Evolutionary conservation across 169 alveolate species (phyloP).

Genomic region (Eimeria necatrix): DNA sequence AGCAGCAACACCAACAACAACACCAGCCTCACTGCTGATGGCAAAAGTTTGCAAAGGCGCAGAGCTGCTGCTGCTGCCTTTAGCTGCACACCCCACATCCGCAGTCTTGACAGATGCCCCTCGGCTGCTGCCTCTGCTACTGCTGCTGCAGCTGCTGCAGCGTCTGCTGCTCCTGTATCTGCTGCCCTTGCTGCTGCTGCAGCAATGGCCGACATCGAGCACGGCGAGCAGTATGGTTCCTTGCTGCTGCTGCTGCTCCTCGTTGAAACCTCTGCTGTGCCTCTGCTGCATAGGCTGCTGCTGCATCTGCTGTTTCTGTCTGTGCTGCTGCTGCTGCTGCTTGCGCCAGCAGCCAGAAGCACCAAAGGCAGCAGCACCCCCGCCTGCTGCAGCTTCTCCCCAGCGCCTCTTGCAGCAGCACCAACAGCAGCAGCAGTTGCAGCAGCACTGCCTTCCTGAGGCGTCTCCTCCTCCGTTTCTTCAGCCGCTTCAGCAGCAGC

Average conservation of each 20-base stretch:
- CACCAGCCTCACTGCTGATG: neutral
- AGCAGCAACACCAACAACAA: neutral
- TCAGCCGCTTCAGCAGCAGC: conserved; percentile 20
- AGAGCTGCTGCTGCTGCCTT: conserved; percentile 59
- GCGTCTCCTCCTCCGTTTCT: neutral
- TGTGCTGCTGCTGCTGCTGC: conserved; percentile 50
- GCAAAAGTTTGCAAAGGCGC: neutral
- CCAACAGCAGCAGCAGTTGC: neutral
- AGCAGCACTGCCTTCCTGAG: neutral
- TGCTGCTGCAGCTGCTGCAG: conserved; percentile 12
- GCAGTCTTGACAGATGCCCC: conserved; percentile 41
- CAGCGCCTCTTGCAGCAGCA: conserved; percentile 24
- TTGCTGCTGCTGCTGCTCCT: conserved; percentile 40
- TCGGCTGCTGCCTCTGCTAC: neutral
- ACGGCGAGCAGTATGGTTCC: neutral
- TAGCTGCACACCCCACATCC: conserved; percentile 46
- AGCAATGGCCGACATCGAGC: neutral
- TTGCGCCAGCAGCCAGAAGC: conserved; percentile 30
- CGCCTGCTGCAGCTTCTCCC: conserved; percentile 22
- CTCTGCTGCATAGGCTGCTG: neutral
- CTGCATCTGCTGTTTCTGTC: neutral
- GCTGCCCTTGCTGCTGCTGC: conserved; percentile 13
- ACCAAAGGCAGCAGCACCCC: conserved; percentile 31
- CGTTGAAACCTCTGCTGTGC: neutral
- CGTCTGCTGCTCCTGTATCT: no score